These are phyloP conservation scores for Naegleria gruberi DNA, from an alignment of 208 protist species.

Conservation along the genomic window DNA sequence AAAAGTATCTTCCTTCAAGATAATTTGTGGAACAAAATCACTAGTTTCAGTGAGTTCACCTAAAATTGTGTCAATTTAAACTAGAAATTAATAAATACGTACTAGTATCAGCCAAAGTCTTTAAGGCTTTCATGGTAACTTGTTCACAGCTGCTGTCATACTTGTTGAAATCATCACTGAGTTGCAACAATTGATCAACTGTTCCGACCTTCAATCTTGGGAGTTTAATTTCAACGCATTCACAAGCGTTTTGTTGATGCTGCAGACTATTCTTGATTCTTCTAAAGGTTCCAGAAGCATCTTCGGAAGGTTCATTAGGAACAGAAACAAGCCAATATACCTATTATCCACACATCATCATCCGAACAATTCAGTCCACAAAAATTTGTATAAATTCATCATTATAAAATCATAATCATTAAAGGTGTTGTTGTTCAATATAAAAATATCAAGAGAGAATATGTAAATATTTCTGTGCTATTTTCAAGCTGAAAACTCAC, in stretches of 20 bases:
- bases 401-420: too few relatives aligned
- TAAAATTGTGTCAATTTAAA: neutral
- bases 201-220: neutral
- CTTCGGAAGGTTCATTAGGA: neutral
- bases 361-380: too few relatives aligned
- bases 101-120: neutral
- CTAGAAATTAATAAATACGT: neutral
- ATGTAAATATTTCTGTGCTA: too few relatives aligned
- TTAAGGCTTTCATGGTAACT: conserved; percentile 7
- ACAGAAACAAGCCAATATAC: neutral
- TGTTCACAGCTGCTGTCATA: neutral
- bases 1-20: neutral
- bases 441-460: too few relatives aligned
- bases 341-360: too few relatives aligned
- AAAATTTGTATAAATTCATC: too few relatives aligned
- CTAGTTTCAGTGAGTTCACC: neutral
- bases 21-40: neutral
- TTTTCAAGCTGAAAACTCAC: too few relatives aligned
- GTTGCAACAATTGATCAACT: neutral
- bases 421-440: too few relatives aligned
- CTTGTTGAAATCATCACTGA: neutral
- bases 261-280: neutral
- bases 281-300: neutral
- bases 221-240: neutral
- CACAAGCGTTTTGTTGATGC: neutral